These are phyloP conservation scores for Boletus huronensis DNA, from an alignment of 768 basidiomycete species.

Conservation along the genomic window DNA sequence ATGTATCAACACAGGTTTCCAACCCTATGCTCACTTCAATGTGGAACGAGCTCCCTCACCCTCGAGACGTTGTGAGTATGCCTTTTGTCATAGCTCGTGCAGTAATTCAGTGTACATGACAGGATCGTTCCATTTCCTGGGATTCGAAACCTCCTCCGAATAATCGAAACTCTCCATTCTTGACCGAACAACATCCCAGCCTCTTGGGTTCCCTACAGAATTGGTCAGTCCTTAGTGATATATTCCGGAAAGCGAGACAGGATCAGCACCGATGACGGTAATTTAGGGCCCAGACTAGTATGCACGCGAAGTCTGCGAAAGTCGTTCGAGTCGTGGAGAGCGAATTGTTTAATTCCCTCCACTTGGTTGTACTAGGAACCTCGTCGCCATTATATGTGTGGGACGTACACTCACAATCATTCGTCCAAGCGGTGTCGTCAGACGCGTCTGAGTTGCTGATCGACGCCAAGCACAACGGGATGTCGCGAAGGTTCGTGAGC, in stretches of 20 bases:
- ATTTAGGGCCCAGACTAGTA: conserved; percentile 47
- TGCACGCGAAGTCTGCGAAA: conserved; percentile 37
- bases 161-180: conserved; percentile 48
- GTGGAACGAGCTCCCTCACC: conserved; percentile 20
- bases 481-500: conserved; percentile 51
- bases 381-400: conserved; percentile 67
- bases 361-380: conserved; percentile 57
- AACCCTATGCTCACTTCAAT: conserved; percentile 1
- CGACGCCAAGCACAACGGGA: conserved; percentile 53
- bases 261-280: conserved; percentile 1
- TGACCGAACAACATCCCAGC: conserved; percentile 61
- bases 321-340: conserved; percentile 43
- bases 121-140: conserved; percentile 63
- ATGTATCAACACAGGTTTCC: background rate
- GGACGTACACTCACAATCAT: conserved; percentile 53
- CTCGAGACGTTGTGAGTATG: conserved; percentile 15
- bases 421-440: conserved; percentile 43
- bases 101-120: conserved; percentile 2
- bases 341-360: conserved; percentile 52
- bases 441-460: conserved; percentile 41
- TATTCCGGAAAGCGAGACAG: background rate
- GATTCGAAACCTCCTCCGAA: conserved; percentile 42
- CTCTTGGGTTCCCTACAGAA: conserved; percentile 57
- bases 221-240: conserved; percentile 41
- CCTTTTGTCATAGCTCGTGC: background rate